A percentile compares a stretch with the other conserved stretches of the same genome.
These are phyloP conservation scores for Calonectria hawksworthii DNA, from an alignment of 2,329 filamentous ascomycete species.

Conservation along the genomic window DNA sequence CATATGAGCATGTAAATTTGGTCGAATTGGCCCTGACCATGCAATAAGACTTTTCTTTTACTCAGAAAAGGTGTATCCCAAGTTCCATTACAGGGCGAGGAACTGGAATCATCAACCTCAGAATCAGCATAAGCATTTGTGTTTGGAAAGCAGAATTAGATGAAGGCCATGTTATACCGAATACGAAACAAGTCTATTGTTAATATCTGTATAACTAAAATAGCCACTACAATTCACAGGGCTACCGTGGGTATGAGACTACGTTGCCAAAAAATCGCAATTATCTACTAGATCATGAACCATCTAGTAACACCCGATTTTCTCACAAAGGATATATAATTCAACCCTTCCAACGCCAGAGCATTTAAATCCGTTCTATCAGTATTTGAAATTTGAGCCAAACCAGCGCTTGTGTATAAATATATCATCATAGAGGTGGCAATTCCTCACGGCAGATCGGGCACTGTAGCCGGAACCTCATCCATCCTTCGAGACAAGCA, in stretches of 20 bases:
- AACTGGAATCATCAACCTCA: not conserved
- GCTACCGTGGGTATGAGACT: not conserved
- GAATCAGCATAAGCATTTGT: not conserved
- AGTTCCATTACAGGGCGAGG: not conserved
- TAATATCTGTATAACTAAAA: not conserved
- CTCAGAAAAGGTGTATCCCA: not conserved
- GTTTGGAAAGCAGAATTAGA: not conserved
- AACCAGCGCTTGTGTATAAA: constrained; percentile 8
- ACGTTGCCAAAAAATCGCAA: no score
- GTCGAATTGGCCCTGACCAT: not conserved
- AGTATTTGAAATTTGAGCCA: not conserved
- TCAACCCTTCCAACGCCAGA: constrained; percentile 6
- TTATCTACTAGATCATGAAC: not conserved
- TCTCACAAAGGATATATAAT: not conserved
- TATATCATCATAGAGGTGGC: constrained; percentile 77
- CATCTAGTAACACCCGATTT: not conserved
- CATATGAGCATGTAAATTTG: not conserved
- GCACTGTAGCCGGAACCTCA: constrained; percentile 92
- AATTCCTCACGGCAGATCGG: constrained; percentile 94
- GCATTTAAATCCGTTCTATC: not conserved
- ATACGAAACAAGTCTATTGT: not conserved
- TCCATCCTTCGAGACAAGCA: constrained; percentile 93
- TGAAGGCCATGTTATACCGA: not conserved
- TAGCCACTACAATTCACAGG: not conserved
- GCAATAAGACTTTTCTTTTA: not conserved